phyloP scores from a whole-genome alignment of 164 flowering plant species.

The Aristolochia californica region DNA sequence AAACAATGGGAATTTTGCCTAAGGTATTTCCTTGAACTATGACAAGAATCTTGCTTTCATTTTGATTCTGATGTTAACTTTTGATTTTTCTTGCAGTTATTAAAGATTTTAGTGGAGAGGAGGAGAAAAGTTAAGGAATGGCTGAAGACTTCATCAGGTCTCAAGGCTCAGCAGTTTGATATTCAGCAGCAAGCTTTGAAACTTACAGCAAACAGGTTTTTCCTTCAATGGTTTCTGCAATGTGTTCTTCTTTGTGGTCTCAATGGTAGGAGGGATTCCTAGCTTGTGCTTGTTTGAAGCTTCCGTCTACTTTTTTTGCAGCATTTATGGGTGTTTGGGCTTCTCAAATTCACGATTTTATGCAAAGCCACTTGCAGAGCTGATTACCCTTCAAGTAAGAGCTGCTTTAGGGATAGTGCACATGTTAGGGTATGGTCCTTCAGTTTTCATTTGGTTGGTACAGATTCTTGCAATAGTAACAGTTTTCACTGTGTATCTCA shows the following conservation, averaged over 20 bases:
- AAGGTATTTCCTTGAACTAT: conserved; percentile 46
- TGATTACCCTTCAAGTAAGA: conserved; percentile 80
- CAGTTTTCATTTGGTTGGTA: background rate
- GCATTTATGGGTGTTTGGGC: conserved; percentile 99
- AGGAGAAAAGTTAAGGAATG: conserved; percentile 66
- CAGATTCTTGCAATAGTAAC: background rate
- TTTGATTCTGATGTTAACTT: background rate
- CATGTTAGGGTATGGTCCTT: background rate
- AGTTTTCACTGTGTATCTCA: background rate
- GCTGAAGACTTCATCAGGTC: conserved; percentile 67
- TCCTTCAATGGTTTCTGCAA: background rate
- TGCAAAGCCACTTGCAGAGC: conserved; percentile 98
- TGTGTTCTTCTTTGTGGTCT: background rate
- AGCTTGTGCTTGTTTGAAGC: background rate
- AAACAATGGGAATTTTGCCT: conserved; percentile 71
- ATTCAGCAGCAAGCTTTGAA: conserved; percentile 97
- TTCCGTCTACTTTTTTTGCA: conserved; percentile 18
- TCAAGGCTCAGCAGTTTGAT: conserved; percentile 74
- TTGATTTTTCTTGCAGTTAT: conserved; percentile 36
- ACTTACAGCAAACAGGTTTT: conserved; percentile 94
- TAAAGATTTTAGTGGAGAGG: conserved; percentile 70
- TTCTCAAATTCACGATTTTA: conserved; percentile 97
- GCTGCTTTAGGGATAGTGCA: background rate
- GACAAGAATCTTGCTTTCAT: background rate
- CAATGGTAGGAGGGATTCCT: background rate